Evolutionary conservation across 2,329 filamentous ascomycete genomes (phyloP).

Genomic region (Mycosphaerelloides madeirae): DNA sequence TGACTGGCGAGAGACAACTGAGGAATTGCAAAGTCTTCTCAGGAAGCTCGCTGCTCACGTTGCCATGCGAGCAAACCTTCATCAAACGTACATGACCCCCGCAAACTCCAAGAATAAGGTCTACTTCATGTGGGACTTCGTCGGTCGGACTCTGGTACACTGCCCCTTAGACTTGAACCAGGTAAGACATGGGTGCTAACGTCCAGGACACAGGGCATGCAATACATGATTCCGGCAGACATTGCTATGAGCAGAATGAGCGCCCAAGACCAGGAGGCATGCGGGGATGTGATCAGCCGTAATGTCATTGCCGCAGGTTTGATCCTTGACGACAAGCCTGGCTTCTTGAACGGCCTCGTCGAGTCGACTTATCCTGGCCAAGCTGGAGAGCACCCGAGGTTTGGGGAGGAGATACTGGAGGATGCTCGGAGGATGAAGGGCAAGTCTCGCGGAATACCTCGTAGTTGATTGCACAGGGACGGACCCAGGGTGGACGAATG

Average conservation of each 20-base stretch:
- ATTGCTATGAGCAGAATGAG: background rate
- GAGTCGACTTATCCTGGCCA: constrained; percentile 22
- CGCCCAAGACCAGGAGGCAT: constrained; percentile 2
- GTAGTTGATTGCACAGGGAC: too few species aligned
- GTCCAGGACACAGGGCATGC: background rate
- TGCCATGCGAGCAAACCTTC: constrained; percentile 32
- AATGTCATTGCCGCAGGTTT: constrained; percentile 7
- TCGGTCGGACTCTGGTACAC: constrained; percentile 22
- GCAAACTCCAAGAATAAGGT: constrained; percentile 34
- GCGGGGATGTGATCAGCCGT: constrained; percentile 11
- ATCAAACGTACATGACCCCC: constrained; percentile 34
- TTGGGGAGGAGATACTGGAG: constrained; percentile 18
- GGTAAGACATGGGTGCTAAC: background rate
- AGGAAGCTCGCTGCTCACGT: constrained; percentile 28
- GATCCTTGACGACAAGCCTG: constrained; percentile 20
- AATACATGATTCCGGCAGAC: background rate
- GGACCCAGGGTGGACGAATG: too few species aligned
- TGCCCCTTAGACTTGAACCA: background rate
- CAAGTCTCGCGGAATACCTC: too few species aligned
- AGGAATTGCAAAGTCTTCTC: constrained; percentile 20
- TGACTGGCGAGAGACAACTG: constrained; percentile 21
- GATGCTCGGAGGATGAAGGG: constrained; percentile 3
- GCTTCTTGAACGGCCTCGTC: constrained; percentile 23
- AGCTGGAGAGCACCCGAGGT: constrained; percentile 11
- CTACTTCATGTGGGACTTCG: constrained; percentile 37